Evolutionary conservation across 495 filamentous ascomycete genomes (phyloP).

Genomic region (Baudoinia panamericana): DNA sequence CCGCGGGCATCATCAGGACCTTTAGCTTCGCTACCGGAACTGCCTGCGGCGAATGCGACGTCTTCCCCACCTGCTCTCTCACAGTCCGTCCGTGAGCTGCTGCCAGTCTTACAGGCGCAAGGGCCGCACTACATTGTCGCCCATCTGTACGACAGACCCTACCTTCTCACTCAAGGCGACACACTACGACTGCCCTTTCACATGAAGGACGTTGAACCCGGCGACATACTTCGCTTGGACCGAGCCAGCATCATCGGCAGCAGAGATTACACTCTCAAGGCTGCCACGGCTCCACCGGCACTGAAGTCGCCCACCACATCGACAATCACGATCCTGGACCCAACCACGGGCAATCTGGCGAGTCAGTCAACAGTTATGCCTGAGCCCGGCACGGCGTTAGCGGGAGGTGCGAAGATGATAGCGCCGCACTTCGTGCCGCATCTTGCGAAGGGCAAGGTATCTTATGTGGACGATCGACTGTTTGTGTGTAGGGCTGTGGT

Average conservation of each 20-base stretch:
- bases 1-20: slow-evolving; percentile 19
- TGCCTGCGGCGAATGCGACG: slow-evolving; percentile 22
- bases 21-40: slow-evolving; percentile 22
- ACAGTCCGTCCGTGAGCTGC: slow-evolving; percentile 48
- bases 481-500: slow-evolving; percentile 79
- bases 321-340: slow-evolving; percentile 6
- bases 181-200: slow-evolving; percentile 84
- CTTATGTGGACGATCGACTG: slow-evolving; percentile 60
- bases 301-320: slow-evolving; percentile 9
- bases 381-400: neutral
- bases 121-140: slow-evolving; percentile 71
- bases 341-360: neutral
- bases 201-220: slow-evolving; percentile 69
- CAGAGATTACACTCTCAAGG: slow-evolving; percentile 80
- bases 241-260: slow-evolving; percentile 66
- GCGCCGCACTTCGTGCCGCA: slow-evolving; percentile 19
- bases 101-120: slow-evolving; percentile 68
- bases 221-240: slow-evolving; percentile 76
- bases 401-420: neutral
- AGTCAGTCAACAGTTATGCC: slow-evolving; percentile 5
- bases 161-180: slow-evolving; percentile 82
- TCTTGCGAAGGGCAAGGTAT: slow-evolving; percentile 19
- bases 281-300: slow-evolving; percentile 19
- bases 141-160: slow-evolving; percentile 76
- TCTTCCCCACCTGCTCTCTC: slow-evolving; percentile 34